Percentiles rank a stretch among this genome's conserved stretches.
Evolutionary conservation across 257 asterid species (phyloP).

Genomic region (Oldenlandia corymbosa): DNA sequence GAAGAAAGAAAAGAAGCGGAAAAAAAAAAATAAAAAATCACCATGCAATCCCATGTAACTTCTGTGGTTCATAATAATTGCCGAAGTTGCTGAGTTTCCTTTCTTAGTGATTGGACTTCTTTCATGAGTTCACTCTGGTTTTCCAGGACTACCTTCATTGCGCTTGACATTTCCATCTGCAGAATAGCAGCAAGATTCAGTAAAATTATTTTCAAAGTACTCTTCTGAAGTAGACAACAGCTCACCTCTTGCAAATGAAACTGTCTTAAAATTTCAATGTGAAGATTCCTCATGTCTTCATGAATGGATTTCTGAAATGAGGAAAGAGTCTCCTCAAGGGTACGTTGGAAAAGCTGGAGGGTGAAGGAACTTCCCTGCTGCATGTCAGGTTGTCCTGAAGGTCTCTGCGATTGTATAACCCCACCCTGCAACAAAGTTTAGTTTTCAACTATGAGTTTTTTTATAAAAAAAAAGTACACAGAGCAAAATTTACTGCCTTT

Average conservation of each 20-base stretch:
- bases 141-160: conserved; percentile 49
- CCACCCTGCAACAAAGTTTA: conserved; percentile 53
- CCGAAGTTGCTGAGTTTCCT: conserved; percentile 75
- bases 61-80: conserved; percentile 44
- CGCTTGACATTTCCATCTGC: conserved; percentile 76
- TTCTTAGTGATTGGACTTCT: conserved; percentile 62
- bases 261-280: conserved; percentile 75
- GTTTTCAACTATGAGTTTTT: background rate
- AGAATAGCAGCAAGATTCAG: conserved; percentile 16
- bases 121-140: conserved; percentile 79
- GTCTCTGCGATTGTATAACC: conserved; percentile 34
- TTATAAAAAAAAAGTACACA: too few species aligned
- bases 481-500: background rate
- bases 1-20: background rate
- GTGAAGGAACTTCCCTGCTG: conserved; percentile 80
- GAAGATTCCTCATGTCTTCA: conserved; percentile 92
- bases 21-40: background rate
- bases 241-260: conserved; percentile 93
- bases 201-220: background rate
- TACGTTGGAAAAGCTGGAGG: conserved; percentile 88
- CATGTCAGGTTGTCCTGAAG: conserved; percentile 38
- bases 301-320: conserved; percentile 83
- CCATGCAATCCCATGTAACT: background rate
- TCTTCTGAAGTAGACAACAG: background rate
- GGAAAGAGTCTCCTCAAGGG: conserved; percentile 80